phyloP scores from a whole-genome alignment of 176 grass and related monocot genomes.

The Ensete glaucum region DNA sequence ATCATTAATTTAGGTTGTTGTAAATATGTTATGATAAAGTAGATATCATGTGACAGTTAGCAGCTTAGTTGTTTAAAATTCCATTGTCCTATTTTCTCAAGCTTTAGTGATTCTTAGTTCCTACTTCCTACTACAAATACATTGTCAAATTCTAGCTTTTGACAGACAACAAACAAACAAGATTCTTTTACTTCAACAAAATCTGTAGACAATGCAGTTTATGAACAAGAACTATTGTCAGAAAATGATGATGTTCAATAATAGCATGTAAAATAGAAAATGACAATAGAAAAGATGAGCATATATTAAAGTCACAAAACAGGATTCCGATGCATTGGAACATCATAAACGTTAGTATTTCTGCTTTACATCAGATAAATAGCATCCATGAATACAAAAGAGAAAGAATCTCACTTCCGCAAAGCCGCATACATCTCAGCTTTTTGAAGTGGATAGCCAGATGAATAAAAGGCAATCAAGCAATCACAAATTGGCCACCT shows the following conservation, averaged over 20 bases:
- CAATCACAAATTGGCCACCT: constrained; percentile 94
- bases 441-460: constrained; percentile 91
- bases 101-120: neutral
- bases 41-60: too few species aligned
- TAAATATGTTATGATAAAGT: too few species aligned
- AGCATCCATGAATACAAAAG: neutral
- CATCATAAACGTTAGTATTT: neutral
- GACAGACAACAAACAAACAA: neutral
- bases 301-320: neutral
- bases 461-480: constrained; percentile 87
- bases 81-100: neutral
- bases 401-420: constrained; percentile 51
- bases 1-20: too few species aligned
- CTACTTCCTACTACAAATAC: too few species aligned
- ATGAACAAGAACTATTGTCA: neutral
- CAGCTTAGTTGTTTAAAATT: neutral
- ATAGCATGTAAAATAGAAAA: neutral
- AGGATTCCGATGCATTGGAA: neutral
- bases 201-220: neutral
- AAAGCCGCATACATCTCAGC: constrained; percentile 65
- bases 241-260: neutral
- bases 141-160: neutral
- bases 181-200: neutral
- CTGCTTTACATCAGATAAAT: neutral
- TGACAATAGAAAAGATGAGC: neutral